A percentile compares a stretch with the other conserved stretches of the same genome.
Conservation (phyloP, 2,329 filamentous ascomycete genomes). For the Chaetothyriales sp. region DNA sequence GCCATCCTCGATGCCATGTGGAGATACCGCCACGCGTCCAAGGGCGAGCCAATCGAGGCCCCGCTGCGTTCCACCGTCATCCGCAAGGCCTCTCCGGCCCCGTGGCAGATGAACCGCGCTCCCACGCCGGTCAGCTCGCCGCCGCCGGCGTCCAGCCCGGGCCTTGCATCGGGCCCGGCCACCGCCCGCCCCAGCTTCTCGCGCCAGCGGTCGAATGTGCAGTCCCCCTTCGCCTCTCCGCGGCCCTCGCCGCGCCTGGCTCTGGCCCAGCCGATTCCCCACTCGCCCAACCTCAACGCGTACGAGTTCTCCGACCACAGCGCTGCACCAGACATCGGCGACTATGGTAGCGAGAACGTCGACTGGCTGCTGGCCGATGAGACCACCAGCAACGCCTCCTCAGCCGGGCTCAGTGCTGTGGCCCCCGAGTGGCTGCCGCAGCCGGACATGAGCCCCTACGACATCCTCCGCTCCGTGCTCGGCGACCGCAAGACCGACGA, state of each 20-base stretch:
- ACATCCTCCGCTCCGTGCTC: conserved; percentile 90
- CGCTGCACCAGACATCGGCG: conserved; percentile 69
- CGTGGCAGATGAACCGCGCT: conserved; percentile 67
- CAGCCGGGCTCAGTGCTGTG: conserved; percentile 56
- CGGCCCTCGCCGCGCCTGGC: conserved; percentile 83
- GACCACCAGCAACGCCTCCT: conserved; percentile 65
- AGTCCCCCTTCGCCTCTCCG: conserved; percentile 83
- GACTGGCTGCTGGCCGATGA: conserved; percentile 92
- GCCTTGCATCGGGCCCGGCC: conserved; percentile 59
- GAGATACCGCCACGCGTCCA: conserved; percentile 44
- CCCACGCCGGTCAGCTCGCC: conserved; percentile 72
- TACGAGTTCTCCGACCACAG: conserved; percentile 87
- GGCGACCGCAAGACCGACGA: conserved; percentile 82
- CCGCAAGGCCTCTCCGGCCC: conserved; percentile 78
- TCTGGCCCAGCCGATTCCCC: conserved; percentile 83
- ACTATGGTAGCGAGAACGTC: conserved; percentile 85
- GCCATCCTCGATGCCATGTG: conserved; percentile 81
- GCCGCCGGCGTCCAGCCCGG: conserved; percentile 65
- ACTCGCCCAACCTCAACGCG: conserved; percentile 84
- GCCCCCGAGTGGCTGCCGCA: conserved; percentile 70
- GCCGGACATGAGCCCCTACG: conserved; percentile 91
- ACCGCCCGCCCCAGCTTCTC: conserved; percentile 60
- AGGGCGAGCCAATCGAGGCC: conserved; percentile 52
- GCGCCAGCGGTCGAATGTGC: conserved; percentile 30
- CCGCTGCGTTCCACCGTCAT: conserved; percentile 80